These are phyloP conservation scores for Ceratocystis alfenasii DNA, from an alignment of 2,329 filamentous ascomycete species.

Conservation along the genomic window DNA sequence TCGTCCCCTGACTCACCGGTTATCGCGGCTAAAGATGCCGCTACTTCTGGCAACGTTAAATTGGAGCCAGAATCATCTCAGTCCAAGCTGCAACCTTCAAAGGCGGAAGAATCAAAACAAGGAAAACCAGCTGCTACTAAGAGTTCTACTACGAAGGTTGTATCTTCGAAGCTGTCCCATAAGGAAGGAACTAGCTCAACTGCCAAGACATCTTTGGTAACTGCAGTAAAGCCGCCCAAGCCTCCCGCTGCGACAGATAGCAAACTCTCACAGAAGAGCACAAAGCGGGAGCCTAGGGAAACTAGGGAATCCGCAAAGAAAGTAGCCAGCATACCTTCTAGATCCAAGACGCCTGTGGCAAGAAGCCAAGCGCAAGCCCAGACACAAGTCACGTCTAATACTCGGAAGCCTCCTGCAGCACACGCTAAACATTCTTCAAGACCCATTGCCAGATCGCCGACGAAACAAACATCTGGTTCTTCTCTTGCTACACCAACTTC, in stretches of 20 bases:
- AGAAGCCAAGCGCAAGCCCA: slow-evolving; percentile 25
- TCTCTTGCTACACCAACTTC: slow-evolving; percentile 55
- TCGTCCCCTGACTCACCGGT: neutral
- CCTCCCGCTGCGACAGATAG: neutral
- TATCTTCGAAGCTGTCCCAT: neutral
- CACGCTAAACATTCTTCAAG: slow-evolving; percentile 31
- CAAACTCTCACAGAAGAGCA: neutral
- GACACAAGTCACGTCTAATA: slow-evolving; percentile 29
- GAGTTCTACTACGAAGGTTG: neutral
- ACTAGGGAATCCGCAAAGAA: neutral
- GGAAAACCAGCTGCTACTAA: neutral
- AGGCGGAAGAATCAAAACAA: neutral
- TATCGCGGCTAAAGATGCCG: neutral
- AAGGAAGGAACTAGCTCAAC: neutral
- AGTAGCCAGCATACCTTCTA: neutral
- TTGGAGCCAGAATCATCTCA: neutral
- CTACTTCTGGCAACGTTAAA: neutral
- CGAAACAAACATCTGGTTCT: slow-evolving; percentile 53
- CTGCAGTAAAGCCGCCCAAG: neutral
- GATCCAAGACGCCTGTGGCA: slow-evolving; percentile 26
- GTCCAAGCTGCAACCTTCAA: neutral
- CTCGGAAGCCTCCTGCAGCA: slow-evolving; percentile 36
- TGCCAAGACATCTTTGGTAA: neutral
- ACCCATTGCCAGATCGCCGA: slow-evolving; percentile 48
- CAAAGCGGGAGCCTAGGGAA: neutral